Base-by-base conservation (phyloP, 805 yeast species). In the Wilhelminamyces savonicus region DNA sequence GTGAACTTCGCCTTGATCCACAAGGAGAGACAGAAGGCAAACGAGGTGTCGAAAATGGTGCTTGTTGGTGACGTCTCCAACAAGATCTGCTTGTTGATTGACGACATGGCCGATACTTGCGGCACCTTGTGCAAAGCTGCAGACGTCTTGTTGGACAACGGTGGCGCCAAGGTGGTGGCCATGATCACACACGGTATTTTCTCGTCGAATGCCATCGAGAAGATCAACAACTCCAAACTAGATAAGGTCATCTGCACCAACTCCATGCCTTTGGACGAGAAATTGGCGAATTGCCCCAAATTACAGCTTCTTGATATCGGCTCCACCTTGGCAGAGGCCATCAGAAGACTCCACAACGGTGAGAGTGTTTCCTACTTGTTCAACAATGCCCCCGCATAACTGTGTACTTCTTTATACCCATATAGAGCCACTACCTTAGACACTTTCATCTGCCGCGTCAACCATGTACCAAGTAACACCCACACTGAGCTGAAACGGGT, bases 51-150 rank as follows among this genome's bases (percentile, higher is more conserved):
- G 24, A 69, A 82, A 51, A 83, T 83, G 94, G 88, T 82, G 14
- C 65, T 83, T 30, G 94, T 83, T 29, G 94, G 94, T 49, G 92
- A 83, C 59, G 94, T 83, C 21, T 61, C 78, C 3, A 79, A 74
- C 36, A 82, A 82, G 55, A 67, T 76, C 28, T 83, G 92, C 62
- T 65, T 83, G 32, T 74, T 83, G 44, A 84, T 83, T 26, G 94
- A 83, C 59, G 94, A 83, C 55, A 83, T 83, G 87, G 92, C 92
- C 26, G 94, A 83, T 53, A 83, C 94, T 13, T 83, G 94, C 61
- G 94, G 92, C 39, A 83, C 94, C 13, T 61, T 83, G 40, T 83
- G 80, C 31, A 83, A 82, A 56, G 92, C 92, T 22, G 84, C 87
- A 14, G 90, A 83, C 39, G 74, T 79, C 10, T 62, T 83, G 32